Percentiles rank a stretch among this genome's conserved stretches.
Conservation (phyloP, 345 rosid genomes). For the Xanthoceras sorbifolium region DNA sequence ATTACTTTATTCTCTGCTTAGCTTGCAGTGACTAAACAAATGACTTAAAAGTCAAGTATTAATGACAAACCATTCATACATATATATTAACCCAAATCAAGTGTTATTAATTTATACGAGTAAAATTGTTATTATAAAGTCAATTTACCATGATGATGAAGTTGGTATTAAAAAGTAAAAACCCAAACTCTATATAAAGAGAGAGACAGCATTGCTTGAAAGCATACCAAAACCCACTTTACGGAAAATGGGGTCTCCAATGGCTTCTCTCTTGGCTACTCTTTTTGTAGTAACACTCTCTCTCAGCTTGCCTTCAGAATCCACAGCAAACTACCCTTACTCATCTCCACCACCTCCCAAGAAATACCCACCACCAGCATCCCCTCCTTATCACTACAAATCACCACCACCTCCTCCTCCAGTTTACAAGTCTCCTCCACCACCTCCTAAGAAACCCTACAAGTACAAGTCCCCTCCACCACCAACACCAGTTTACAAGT, state of each 20-base stretch:
- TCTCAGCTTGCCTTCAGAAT: constrained; percentile 43
- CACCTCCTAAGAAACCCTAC: not conserved
- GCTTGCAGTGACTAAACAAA: not conserved
- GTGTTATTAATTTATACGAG: not conserved
- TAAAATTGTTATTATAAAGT: not conserved
- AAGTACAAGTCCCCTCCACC: constrained; percentile 28
- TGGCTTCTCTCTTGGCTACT: constrained; percentile 51
- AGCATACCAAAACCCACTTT: constrained; percentile 33
- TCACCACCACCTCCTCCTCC: not conserved
- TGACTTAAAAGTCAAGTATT: not conserved
- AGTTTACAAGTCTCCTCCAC: constrained; percentile 5
- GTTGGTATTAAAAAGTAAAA: constrained; percentile 19
- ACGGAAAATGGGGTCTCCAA: constrained; percentile 46
- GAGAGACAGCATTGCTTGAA: constrained; percentile 14
- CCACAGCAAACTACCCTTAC: constrained; percentile 44
- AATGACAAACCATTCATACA: not conserved
- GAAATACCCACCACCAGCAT: constrained; percentile 16
- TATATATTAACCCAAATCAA: too few species aligned
- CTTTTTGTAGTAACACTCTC: constrained; percentile 48
- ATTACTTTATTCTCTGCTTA: constrained; percentile 5
- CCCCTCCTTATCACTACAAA: not conserved
- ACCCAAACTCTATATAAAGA: constrained; percentile 61
- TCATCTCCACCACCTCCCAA: constrained; percentile 40
- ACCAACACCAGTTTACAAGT: constrained; percentile 33
- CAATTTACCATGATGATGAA: constrained; percentile 14